Evolutionary conservation across 2,329 filamentous ascomycete genomes (phyloP), one percentile per base, ranked within the genome.

Genomic region (Mycosphaerella sp.): DNA sequence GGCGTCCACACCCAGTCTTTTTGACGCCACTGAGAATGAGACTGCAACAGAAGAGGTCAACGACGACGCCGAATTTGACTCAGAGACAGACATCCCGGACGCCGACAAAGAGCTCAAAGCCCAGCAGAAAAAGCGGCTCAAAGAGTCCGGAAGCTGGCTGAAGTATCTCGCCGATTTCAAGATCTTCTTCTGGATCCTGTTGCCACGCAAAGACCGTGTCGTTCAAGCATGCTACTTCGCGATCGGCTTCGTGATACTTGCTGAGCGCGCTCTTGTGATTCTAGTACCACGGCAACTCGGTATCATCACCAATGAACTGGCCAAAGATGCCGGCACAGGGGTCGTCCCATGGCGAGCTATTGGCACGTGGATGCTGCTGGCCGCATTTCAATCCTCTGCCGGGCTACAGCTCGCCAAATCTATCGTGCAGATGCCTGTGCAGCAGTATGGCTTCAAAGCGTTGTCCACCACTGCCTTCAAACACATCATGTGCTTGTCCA

Each of bases 211-310:
- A 41, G 80, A 86, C 63, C 78, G 76, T 50, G 69, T 73, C 11
- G 78, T 93, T 14, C 87, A 93, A 67, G 68, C 86, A 14, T 83
- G 84, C 51, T 80, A 87, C 17, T 72, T 80, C 9, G 75, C 87
- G 3, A 84, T 93, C 43, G 79, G 80, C 0, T 42, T 87, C 1
- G 86, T 86, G 61, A 75, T 93, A 21, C 68, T 90, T n/a, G 74
- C 77, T 48, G 80, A 84, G 52, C 89, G 91, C 59, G 80, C 80
- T 4, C 74, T 95, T 47, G 88, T 90, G 62, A 75, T 95, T 11
- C 73, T 95, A 41, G 82, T 89, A 32, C 89, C 89, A n/a, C 80
- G 86, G 17, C 87, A 93, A 66, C 81, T 92, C 32, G 89, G 89
- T 59, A 82, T 87, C 54, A 83, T 95, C 59, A 84, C 88, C 59